Evolutionary conservation across 345 rosid genomes (phyloP).

Genomic region (Mercurialis annua): DNA sequence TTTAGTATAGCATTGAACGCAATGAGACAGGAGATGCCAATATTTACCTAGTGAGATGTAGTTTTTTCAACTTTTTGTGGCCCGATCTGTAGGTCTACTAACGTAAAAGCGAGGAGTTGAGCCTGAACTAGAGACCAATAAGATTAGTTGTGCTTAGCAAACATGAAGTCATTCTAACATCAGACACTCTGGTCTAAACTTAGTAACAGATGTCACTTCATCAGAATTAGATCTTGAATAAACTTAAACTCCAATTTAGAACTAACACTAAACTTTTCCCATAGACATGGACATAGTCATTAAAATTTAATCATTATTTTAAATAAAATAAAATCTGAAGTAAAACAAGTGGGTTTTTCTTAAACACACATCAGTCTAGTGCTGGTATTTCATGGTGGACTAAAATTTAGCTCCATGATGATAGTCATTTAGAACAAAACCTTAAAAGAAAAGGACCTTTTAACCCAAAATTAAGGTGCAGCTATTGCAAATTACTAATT

Average conservation of each 20-base stretch:
- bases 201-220: background rate
- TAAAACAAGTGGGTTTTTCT: slow-evolving; percentile 12
- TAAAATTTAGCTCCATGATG: background rate
- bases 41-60: no score
- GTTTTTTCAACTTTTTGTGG: no score
- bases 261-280: background rate
- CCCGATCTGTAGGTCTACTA: no score
- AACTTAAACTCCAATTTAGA: background rate
- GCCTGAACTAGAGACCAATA: no score
- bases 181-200: background rate
- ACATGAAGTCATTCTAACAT: slow-evolving; percentile 15
- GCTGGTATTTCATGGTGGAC: slow-evolving; percentile 2
- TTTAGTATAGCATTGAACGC: no score
- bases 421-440: background rate
- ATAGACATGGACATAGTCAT: slow-evolving; percentile 31
- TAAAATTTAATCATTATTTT: slow-evolving; percentile 28
- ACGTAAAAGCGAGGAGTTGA: no score
- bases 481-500: slow-evolving; percentile 13
- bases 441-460: slow-evolving; percentile 17
- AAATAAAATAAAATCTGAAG: no score
- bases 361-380: background rate
- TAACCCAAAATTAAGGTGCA: slow-evolving; percentile 15
- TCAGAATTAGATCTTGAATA: background rate
- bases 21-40: no score
- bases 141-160: background rate